Percentiles rank a stretch among this genome's conserved stretches.
Conservation (phyloP, 106 monocot species). For the Narthecium ossifragum region DNA sequence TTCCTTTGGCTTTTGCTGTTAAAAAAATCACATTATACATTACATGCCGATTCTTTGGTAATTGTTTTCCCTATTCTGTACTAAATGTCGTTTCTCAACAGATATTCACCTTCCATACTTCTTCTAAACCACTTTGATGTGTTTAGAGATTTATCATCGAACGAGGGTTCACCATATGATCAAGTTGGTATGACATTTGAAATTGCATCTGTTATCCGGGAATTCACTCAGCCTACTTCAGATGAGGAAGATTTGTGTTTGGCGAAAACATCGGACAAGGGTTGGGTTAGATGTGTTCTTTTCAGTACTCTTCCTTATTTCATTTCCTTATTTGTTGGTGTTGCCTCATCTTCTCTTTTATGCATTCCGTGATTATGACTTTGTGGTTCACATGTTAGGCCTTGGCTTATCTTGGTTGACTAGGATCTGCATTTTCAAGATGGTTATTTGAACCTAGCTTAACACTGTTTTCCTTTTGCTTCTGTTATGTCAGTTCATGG, state of each 20-base stretch:
- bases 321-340: too few relatives aligned
- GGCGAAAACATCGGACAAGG: conserved; percentile 15
- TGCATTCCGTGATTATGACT: not conserved
- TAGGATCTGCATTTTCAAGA: too few relatives aligned
- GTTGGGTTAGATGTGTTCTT: conserved; percentile 41
- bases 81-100: conserved; percentile 15
- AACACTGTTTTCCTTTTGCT: too few relatives aligned
- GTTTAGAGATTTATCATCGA: conserved; percentile 61
- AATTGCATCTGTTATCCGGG: conserved; percentile 65
- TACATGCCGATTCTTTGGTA: too few relatives aligned
- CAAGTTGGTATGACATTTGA: conserved; percentile 55
- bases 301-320: too few relatives aligned
- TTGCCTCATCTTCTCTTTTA: conserved; percentile 4
- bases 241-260: conserved; percentile 28
- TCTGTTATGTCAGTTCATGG: conserved; percentile 31
- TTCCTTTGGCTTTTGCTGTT: too few relatives aligned
- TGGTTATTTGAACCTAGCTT: too few relatives aligned
- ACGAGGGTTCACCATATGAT: conserved; percentile 58
- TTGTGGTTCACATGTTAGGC: not conserved
- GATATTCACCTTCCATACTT: conserved; percentile 88
- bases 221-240: conserved; percentile 53
- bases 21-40: too few relatives aligned
- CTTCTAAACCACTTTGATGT: conserved; percentile 81
- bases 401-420: not conserved
- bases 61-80: not conserved